A percentile compares a stretch with the other conserved stretches of the same genome.
phyloP scores from a whole-genome alignment of 1,284 basidiomycete species.

The Tilletiopsis washingtonensis region DNA sequence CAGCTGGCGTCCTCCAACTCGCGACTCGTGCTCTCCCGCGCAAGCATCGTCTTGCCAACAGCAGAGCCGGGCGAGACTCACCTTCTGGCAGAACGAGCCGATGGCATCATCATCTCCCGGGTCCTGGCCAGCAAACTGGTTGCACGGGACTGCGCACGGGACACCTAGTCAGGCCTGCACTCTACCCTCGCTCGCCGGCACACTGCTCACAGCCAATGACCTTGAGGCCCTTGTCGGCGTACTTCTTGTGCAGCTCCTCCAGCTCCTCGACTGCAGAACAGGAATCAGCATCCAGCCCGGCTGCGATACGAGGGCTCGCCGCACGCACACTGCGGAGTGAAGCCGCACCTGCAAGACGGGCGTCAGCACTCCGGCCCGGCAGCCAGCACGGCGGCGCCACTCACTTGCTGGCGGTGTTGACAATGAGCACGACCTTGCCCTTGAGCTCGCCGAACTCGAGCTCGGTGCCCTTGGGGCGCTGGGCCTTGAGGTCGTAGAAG shows the following conservation, averaged over 20 bases:
- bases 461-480: constrained; percentile 26
- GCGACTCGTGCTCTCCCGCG: background rate
- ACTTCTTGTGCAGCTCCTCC: constrained; percentile 72
- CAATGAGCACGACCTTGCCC: constrained; percentile 54
- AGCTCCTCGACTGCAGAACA: constrained; percentile 59
- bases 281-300: background rate
- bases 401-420: constrained; percentile 55
- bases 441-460: constrained; percentile 47
- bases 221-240: constrained; percentile 65
- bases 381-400: constrained; percentile 2
- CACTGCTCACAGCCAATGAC: constrained; percentile 60
- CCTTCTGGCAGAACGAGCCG: constrained; percentile 35
- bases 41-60: background rate
- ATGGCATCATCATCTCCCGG: constrained; percentile 40
- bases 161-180: too few species aligned
- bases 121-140: constrained; percentile 59
- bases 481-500: constrained; percentile 44
- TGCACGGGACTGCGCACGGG: constrained; percentile 69
- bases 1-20: background rate
- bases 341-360: too few species aligned
- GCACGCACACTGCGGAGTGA: constrained; percentile 56
- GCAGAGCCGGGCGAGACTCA: constrained; percentile 12
- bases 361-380: background rate
- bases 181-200: too few species aligned
- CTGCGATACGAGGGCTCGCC: background rate